Evolutionary conservation across 192 early-diverging fungal genomes (phyloP).

Genomic region (Umbelopsis sp.): DNA sequence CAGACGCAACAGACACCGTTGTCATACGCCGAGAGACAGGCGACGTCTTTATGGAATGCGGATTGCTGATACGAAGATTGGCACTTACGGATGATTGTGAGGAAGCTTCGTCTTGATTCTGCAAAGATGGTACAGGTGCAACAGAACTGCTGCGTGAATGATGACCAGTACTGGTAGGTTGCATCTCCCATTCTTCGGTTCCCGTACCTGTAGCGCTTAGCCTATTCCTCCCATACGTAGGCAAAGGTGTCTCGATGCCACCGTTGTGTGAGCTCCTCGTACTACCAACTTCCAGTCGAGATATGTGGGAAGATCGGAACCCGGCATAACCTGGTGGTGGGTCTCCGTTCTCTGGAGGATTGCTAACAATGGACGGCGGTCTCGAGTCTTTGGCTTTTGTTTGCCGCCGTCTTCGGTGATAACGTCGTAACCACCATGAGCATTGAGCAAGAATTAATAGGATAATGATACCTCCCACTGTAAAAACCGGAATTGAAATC

Average conservation of each 20-base stretch:
- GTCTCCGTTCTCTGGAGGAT: background rate
- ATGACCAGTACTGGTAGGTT: background rate
- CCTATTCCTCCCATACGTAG: background rate
- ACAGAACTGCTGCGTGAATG: constrained; percentile 17
- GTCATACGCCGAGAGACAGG: constrained; percentile 8
- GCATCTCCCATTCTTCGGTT: constrained; percentile 11
- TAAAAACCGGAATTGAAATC: constrained; percentile 46
- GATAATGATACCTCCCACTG: constrained; percentile 39
- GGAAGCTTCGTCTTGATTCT: constrained; percentile 4
- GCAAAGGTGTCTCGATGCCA: background rate
- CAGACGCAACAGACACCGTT: constrained; percentile 6
- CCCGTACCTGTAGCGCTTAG: background rate
- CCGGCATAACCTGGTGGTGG: background rate
- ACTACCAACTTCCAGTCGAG: background rate
- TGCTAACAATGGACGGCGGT: constrained; percentile 24
- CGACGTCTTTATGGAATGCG: background rate
- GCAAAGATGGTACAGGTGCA: constrained; percentile 2
- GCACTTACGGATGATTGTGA: background rate
- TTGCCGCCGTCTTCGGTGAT: background rate
- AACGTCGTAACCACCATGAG: constrained; percentile 23
- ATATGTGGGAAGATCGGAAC: constrained; percentile 3
- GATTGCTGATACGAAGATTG: constrained; percentile 5
- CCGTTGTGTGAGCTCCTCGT: background rate
- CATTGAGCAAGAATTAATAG: constrained; percentile 27
- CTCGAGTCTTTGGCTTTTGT: constrained; percentile 33